Evolutionary conservation across 208 protist species (phyloP).

Genomic region (Crithidia bombi): DNA sequence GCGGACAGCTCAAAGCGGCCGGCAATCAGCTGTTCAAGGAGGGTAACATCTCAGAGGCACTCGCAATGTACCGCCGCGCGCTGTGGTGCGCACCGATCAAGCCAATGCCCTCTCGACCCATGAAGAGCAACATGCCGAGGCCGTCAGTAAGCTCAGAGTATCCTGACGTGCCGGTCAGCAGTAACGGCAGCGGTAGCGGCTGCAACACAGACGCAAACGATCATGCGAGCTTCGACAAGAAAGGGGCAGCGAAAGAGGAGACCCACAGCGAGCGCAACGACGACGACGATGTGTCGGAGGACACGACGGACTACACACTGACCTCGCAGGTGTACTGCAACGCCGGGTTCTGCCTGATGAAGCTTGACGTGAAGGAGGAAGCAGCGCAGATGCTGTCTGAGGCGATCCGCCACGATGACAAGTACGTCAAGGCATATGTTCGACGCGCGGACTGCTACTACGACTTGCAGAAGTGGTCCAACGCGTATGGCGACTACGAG

Average conservation of each 20-base stretch:
- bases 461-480: conserved; percentile 79
- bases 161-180: background rate
- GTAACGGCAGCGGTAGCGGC: background rate
- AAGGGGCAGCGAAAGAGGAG: conserved; percentile 5
- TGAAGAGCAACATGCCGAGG: conserved; percentile 6
- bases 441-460: conserved; percentile 93
- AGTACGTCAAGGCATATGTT: conserved; percentile 86
- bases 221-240: background rate
- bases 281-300: conserved; percentile 24
- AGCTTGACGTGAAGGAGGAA: conserved; percentile 70
- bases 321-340: conserved; percentile 90
- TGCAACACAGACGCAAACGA: too few relatives aligned
- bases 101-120: conserved; percentile 35
- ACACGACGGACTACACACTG: conserved; percentile 78
- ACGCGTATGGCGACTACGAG: conserved; percentile 90
- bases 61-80: conserved; percentile 73
- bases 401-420: conserved; percentile 82
- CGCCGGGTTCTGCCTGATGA: conserved; percentile 77
- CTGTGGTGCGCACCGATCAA: conserved; percentile 65
- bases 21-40: conserved; percentile 73
- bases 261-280: conserved; percentile 12
- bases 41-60: conserved; percentile 61
- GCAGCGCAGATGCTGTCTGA: conserved; percentile 78
- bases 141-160: background rate
- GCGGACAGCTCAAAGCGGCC: conserved; percentile 58